Evolutionary conservation across 306 rosid species (phyloP), one percentile per base, ranked within the genome.

Genomic region (Malus fusca): DNA sequence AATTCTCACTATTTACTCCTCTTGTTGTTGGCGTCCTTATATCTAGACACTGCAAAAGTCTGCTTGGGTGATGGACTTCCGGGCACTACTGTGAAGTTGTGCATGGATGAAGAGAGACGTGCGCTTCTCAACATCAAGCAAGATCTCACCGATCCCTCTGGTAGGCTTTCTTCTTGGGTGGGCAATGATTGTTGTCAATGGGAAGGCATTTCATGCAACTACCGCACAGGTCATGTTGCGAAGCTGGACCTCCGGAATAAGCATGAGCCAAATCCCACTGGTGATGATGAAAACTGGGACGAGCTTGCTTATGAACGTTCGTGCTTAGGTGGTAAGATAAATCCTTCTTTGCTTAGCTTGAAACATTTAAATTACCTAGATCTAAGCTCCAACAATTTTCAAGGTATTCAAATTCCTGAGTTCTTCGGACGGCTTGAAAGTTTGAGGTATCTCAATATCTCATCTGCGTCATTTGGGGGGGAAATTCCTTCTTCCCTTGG

Each of bases 381-480:
- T 17, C 28, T 33, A 1, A 71, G 46, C 21, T 1, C 0, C 0
- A 71, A 71, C 22, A 0, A 3, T 33, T 71, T 72, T 12, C 4
- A 33, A 3, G 17, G 3, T 8, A 14, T 3, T 53, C 48, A 19
- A 11, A 53, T 56, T 14, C 76, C 66, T 9, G 8, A 72, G 3
- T 56, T 72, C 6, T 12, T 37, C 14, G 66, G 66, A 1, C 1
- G 15, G 3, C 66, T 72, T 15, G 55, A 43, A 22, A 72, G 53
- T 35, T 15, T 72, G 35, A 35, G 21, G 6, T 37, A 69, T 69
- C 84, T 80, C 22, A 80, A 80, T 64, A 37, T 80, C 2, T 80
- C 83, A 1, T 1, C 0, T 43, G 12, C 67, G 5, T 63, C 43
- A 6, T 75, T 69, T 56, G 19, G 4, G 0, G 77, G 80, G 22